Conservation (phyloP, 495 filamentous ascomycete species). For the Talaromyces thailandensis region DNA sequence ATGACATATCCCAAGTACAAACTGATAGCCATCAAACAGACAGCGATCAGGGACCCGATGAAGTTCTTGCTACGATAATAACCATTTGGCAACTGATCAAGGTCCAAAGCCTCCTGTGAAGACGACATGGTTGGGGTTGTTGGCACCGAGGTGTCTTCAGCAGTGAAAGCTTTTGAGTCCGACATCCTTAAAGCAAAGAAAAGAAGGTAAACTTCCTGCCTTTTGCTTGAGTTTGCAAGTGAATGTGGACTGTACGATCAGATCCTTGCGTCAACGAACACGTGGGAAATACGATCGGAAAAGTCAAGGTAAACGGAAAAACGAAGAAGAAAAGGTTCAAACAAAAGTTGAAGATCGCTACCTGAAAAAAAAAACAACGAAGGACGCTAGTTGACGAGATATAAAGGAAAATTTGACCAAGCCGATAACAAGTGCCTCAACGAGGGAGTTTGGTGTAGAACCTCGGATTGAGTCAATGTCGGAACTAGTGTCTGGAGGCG, state of each 20-base stretch:
- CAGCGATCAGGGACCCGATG: conserved; percentile 14
- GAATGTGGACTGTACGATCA: neutral
- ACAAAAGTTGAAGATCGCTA: neutral
- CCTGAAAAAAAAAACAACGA: neutral
- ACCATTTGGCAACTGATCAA: conserved; percentile 11
- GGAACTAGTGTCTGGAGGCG: neutral
- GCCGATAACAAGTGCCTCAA: neutral
- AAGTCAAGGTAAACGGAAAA: neutral
- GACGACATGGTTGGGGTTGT: neutral
- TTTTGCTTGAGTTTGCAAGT: no score
- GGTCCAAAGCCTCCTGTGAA: conserved; percentile 23
- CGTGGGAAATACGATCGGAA: neutral
- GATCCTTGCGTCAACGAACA: neutral
- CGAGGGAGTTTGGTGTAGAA: neutral
- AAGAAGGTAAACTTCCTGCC: no score
- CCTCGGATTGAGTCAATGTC: neutral
- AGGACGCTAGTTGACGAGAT: neutral
- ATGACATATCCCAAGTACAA: conserved; percentile 14
- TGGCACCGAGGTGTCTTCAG: neutral
- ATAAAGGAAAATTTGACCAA: neutral
- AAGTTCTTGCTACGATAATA: conserved; percentile 16
- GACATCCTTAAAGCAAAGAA: neutral
- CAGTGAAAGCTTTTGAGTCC: neutral
- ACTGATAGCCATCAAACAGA: conserved; percentile 16
- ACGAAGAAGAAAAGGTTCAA: neutral